Percentiles rank a stretch among this genome's conserved stretches.
Conservation (phyloP, 257 asterid species). For the Oldenlandia corymbosa region DNA sequence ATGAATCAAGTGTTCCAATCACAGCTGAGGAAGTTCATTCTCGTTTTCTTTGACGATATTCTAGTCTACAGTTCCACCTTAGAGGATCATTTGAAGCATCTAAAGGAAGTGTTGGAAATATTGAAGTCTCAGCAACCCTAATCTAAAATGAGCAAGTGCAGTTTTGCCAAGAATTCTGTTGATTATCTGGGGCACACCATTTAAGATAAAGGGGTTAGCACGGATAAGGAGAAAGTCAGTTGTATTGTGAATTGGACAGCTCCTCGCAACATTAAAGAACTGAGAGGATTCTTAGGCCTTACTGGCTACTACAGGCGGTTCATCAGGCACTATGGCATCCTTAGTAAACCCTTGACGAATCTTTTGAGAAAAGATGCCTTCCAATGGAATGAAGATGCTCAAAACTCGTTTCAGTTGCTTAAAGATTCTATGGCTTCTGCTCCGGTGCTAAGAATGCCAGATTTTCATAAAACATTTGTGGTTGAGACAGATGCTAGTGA, state of each 20-base stretch:
- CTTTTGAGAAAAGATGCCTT: not conserved
- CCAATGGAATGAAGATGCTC: not conserved
- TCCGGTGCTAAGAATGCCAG: not conserved
- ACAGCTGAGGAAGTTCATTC: not conserved
- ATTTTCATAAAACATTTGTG: not conserved
- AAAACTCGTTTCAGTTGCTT: not conserved
- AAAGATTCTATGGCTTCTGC: not conserved
- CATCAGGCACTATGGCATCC: not conserved
- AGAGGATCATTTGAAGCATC: not conserved
- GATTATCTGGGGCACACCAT: not conserved
- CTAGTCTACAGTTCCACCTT: not conserved
- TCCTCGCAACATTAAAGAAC: not conserved
- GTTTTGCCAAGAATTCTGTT: not conserved
- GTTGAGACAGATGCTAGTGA: not conserved
- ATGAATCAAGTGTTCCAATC: not conserved
- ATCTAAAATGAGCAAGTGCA: not conserved
- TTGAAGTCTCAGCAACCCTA: not conserved
- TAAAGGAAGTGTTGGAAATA: fast-evolving
- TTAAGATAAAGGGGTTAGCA: not conserved
- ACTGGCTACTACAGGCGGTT: not conserved
- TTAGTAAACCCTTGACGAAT: not conserved
- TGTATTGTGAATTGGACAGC: not conserved
- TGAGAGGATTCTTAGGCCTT: not conserved
- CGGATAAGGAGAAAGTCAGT: not conserved
- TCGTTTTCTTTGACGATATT: conserved; percentile 1